Base-by-base conservation (phyloP, 805 yeast species). In the Zygotorulaspora danielsina region DNA sequence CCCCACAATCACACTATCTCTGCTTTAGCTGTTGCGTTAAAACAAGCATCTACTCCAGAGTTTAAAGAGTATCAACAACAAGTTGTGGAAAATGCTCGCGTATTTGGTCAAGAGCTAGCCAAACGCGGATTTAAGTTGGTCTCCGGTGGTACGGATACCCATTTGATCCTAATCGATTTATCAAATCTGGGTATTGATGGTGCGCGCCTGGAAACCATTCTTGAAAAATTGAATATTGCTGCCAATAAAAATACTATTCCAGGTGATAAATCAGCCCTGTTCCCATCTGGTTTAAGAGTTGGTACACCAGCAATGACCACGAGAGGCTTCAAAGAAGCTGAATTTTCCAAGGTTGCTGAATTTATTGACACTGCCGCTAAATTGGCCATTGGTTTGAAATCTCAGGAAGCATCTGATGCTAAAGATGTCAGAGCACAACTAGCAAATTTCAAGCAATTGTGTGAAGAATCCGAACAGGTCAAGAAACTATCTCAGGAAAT, bases 241-340 rank as follows among this genome's bases (percentile, higher is more conserved):
- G 84, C 89, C 50, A 90, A 90, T 73, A 90, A 90, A 69, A 90
- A 90, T 75, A 83, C 97, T 36, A 84, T 90, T 51, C 97, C 97
- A 45, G 95, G 96, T 56, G 98, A 90, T 68, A 83, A 79, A 66
- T 85, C 96, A 32, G 98, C 98, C 22, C 73, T 90, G 45, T 87
- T 85, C 63, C 98, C 98, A 58, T 86, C 94, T 46, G 98, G 98
- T 55, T 72, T 90, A 50, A 84, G 98, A 72, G 83, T 90, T 46
- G 98, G 98, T 55, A 85, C 97, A 12, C 98, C 98, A 43, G 97
- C 97, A 34, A 90, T 90, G 97, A 83, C 97, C 41, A 87, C 97
- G 38, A 81, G 98, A 71, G 97, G 96, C 33, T 82, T 90, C 59
- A 77, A 77, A 38, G 75, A 73, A 46, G 74, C 69, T 41, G 97